Evolutionary conservation across 2,329 filamentous ascomycete genomes (phyloP), one percentile per base, ranked within the genome.

Genomic region (Ustulina deusta): DNA sequence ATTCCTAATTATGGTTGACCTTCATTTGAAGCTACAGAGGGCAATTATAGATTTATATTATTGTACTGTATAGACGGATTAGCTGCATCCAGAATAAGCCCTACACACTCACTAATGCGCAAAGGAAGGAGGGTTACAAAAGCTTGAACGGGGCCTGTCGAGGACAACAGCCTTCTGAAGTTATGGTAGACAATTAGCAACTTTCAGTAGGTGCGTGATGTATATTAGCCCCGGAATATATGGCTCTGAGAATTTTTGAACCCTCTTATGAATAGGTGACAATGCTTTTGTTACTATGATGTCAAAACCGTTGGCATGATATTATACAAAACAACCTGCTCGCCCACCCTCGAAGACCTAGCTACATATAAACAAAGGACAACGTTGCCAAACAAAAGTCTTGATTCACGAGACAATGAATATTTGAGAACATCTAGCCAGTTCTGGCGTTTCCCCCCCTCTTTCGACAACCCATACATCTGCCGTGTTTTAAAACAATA

Each of bases 191-290:
- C 11, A 13, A 22, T 27, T 62, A 22, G 9, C 17, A 62, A 17
- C 58, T 34, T 15, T 54, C 34, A 15, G 13, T 46, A 52, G 20
- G n/a, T 20, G 51, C 22, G 36, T n/a, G 42, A 40, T 62, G 48
- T 29, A 61, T 57, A 15, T n/a, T 62, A 65, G 6, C 44, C 60
- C 22, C 51, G 48, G 10, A 58, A 62, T 65, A 49, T 32, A 58
- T 3, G 17, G 38, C 15, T 36, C n/a, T 32, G 32, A n/a, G n/a
- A 51, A 46, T 51, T 7, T 22, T 20, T 3, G 20, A 6, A 44
- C 15, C 3, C 15, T 25, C 17, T 27, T 22, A 36, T n/a, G 20
- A 36, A 15, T 40, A 25, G 46, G 34, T 25, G 13, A 6, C 15
- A 54, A 54, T 27, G 3, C 5, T 27, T 6, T 11, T 34, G 20